phyloP scores from a whole-genome alignment of 163 green algal species.

The Prototheca stagnorum region DNA sequence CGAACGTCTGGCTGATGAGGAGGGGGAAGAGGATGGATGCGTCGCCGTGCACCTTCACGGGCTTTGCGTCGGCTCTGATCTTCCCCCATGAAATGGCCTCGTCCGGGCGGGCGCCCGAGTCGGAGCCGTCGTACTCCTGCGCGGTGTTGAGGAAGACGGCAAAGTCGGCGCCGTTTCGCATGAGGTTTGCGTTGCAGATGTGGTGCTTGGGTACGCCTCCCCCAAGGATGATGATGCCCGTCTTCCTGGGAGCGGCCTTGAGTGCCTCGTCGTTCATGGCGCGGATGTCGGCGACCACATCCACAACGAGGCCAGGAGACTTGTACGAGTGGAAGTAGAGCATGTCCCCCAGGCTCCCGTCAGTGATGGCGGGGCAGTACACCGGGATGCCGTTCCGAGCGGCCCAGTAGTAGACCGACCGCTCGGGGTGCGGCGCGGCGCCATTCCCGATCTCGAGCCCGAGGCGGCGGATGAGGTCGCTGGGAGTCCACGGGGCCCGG shows the following conservation, averaged over 20 bases:
- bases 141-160: conserved; percentile 91
- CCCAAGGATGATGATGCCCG: conserved; percentile 75
- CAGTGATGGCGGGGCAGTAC: conserved; percentile 90
- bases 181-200: conserved; percentile 97
- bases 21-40: conserved; percentile 90
- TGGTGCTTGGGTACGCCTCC: conserved; percentile 95
- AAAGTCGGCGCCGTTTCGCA: conserved; percentile 95
- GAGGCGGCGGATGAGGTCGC: conserved; percentile 64
- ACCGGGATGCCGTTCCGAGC: conserved; percentile 80
- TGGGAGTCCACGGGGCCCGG: conserved; percentile 71
- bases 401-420: conserved; percentile 89
- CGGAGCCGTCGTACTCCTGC: conserved; percentile 89
- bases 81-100: conserved; percentile 96
- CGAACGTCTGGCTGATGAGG: conserved; percentile 93
- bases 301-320: conserved; percentile 53
- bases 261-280: conserved; percentile 86
- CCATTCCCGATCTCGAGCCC: conserved; percentile 84
- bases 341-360: conserved; percentile 97
- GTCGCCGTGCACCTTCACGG: conserved; percentile 87
- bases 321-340: conserved; percentile 96
- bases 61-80: conserved; percentile 70
- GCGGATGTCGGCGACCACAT: conserved; percentile 75
- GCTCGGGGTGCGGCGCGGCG: too few species aligned
- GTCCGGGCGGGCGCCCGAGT: conserved; percentile 79
- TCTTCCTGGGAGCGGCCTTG: conserved; percentile 55